Base-by-base conservation (phyloP, 805 yeast genomes). In the Metschnikowia henanensis region DNA sequence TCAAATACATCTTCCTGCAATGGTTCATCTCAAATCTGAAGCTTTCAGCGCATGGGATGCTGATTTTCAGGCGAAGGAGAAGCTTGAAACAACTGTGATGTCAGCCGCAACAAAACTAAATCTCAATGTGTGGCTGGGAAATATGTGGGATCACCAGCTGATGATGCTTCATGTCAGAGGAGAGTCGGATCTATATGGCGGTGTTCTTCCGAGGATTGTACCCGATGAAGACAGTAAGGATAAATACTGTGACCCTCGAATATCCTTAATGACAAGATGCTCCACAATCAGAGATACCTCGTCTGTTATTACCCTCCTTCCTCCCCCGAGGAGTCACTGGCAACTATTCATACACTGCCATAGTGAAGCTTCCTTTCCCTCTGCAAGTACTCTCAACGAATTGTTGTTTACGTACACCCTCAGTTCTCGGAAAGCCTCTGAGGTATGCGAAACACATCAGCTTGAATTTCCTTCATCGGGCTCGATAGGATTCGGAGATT, bases 381-480 rank as follows among this genome's bases (percentile, higher is more conserved):
- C 65, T 12, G 53, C 72, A 13, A 51, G 59, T 1, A 67, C 67
- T n/a, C 57, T 80, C 28, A 58, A 60, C 8, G 57, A 61, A 3
- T 53, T 68, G 29, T 49, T 64, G 46, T 70, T 60, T 64, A 64
- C 61, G 51, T 64, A 50, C 45, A 52, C 64, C 30, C 59, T 61
- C 17, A 55, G 62, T 5, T 57, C 61, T 33, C 59, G 60, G 47
- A 48, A 53, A 25, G 51, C 50, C 2, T 40, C 47, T 3, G 56
- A 58, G 4, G 56, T 53, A 5, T 51, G 49, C 13, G 52, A 51
- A 6, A 51, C 54, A 17, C 64, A 61, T 37, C 53, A 49, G 10
- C 51, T 85, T n/a, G 77, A 76, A 38, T 87, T 88, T 62, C 96
- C 96, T 1, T 83, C 95, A 2, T 83, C 95, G 0, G 97, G 97